Conservation (phyloP, 2,329 filamentous ascomycete genomes). For the Pyricularia pennisetigena region DNA sequence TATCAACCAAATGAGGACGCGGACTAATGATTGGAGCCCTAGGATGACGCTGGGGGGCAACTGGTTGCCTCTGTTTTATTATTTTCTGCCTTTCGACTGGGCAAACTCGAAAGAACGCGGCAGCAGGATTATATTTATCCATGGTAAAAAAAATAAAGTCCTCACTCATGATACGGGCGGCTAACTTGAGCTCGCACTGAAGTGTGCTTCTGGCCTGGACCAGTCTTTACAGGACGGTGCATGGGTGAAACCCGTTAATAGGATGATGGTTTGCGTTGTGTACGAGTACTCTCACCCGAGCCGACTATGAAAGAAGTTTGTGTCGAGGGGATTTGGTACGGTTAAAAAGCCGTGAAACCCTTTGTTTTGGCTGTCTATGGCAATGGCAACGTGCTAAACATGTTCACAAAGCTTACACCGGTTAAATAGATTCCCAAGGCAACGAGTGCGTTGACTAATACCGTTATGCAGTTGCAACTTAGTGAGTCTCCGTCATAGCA, state of each 20-base stretch:
- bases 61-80: background rate
- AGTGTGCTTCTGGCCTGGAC: background rate
- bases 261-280: background rate
- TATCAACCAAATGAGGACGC: slow-evolving; percentile 71
- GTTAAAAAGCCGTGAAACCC: background rate
- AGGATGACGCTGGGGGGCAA: background rate
- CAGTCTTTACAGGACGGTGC: background rate
- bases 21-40: slow-evolving; percentile 39
- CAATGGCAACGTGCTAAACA: background rate
- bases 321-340: background rate
- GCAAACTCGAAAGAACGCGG: background rate
- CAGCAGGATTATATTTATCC: no score
- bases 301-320: background rate
- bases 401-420: background rate
- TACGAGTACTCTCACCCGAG: background rate
- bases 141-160: background rate
- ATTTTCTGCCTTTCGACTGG: background rate
- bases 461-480: background rate
- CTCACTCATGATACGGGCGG: background rate
- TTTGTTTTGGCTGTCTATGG: background rate
- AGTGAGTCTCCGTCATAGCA: background rate
- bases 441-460: background rate
- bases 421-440: background rate
- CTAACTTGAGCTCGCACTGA: slow-evolving; percentile 4
- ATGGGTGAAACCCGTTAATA: background rate